Percentiles rank a stretch among this genome's conserved stretches.
Conservation (phyloP, 139 green algal genomes). For the Chlorella sp. region DNA sequence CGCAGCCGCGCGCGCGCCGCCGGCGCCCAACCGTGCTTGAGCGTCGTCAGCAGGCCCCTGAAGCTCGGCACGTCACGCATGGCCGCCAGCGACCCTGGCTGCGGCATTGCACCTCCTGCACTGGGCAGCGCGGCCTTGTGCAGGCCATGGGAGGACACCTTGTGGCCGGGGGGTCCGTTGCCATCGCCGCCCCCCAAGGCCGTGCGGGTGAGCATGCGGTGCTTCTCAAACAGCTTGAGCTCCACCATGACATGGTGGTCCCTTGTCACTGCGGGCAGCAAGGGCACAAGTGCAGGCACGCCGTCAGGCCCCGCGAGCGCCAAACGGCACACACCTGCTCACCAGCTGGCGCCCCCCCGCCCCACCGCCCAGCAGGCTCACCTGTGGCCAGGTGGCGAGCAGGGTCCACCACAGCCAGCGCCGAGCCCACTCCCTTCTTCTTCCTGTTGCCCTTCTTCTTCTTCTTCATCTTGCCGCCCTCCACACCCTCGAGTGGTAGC, state of each 20-base stretch:
- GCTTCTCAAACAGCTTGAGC: slow-evolving; percentile 3
- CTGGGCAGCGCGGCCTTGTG: not conserved
- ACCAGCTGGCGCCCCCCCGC: too few species aligned
- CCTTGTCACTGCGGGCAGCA: not conserved
- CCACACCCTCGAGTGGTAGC: not conserved
- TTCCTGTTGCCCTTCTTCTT: slow-evolving; percentile 1
- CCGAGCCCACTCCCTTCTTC: not conserved
- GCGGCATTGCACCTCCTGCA: not conserved
- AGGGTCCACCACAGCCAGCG: not conserved
- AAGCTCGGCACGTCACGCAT: not conserved
- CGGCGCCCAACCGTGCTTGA: not conserved
- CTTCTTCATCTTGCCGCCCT: not conserved
- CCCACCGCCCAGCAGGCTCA: too few species aligned
- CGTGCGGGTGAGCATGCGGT: slow-evolving; percentile 4
- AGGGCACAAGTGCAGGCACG: not conserved
- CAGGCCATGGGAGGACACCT: not conserved
- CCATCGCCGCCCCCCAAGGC: too few species aligned
- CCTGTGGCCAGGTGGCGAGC: not conserved
- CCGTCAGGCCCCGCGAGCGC: too few species aligned
- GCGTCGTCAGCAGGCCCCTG: not conserved
- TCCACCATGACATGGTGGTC: slow-evolving; percentile 6
- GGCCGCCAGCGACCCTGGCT: not conserved
- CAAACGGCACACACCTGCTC: too few species aligned
- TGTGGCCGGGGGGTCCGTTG: not conserved
- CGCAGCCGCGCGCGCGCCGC: too few species aligned